A percentile compares a stretch with the other conserved stretches of the same genome.
Conservation (phyloP, 345 rosid species). For the Rhodamnia rubescens region DNA sequence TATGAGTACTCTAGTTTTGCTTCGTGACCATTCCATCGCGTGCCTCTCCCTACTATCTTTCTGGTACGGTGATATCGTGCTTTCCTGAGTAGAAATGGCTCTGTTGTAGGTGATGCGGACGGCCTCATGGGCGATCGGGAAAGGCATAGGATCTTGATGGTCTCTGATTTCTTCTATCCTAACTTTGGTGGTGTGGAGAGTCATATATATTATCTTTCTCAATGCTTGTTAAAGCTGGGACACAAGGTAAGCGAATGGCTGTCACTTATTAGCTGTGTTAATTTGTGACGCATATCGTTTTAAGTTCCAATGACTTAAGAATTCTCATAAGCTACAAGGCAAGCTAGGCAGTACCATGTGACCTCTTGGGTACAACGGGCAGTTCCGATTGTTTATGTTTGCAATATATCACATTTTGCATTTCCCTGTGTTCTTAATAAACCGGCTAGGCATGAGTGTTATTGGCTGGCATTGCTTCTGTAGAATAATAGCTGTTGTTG, state of each 20-base stretch:
- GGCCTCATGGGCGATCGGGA: conserved; percentile 36
- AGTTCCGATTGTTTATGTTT: neutral
- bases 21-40: neutral
- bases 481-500: neutral
- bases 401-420: neutral
- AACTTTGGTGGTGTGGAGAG: conserved; percentile 95
- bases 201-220: conserved; percentile 88
- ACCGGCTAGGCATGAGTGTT: neutral
- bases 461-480: neutral
- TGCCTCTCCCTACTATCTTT: neutral
- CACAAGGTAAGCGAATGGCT: conserved; percentile 53
- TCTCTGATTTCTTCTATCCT: conserved; percentile 94
- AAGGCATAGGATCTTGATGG: conserved; percentile 68
- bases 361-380: neutral
- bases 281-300: neutral
- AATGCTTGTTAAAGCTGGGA: conserved; percentile 81
- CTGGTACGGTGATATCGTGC: neutral
- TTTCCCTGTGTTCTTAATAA: neutral
- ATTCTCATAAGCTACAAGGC: neutral
- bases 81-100: neutral
- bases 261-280: neutral
- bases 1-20: neutral
- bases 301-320: neutral
- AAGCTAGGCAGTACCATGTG: neutral
- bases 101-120: conserved; percentile 17